Evolutionary conservation across 805 yeast species (phyloP).

Genomic region (Ogataea minuta): DNA sequence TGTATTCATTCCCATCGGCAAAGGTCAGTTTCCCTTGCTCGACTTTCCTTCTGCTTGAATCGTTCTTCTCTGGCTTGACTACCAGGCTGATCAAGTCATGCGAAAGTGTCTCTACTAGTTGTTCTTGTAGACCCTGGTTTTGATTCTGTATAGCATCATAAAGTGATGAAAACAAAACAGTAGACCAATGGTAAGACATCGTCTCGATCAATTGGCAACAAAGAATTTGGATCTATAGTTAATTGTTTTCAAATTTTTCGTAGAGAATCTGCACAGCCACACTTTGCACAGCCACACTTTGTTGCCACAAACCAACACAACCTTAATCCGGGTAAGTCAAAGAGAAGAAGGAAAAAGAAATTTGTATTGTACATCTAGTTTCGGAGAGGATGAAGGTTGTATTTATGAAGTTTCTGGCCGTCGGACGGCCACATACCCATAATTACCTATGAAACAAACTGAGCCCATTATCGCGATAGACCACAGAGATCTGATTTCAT

Average conservation of each 20-base stretch:
- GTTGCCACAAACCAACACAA: too few relatives aligned
- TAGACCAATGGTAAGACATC: conserved; percentile 37
- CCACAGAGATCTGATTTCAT: too few relatives aligned
- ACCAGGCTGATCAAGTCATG: conserved; percentile 46
- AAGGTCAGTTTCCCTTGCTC: conserved; percentile 49
- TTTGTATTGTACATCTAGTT: too few relatives aligned
- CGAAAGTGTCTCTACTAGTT: conserved; percentile 31
- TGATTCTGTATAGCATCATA: conserved; percentile 44
- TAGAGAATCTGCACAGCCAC: conserved; percentile 12
- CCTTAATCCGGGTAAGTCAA: conserved; percentile 10
- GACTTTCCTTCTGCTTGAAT: conserved; percentile 44
- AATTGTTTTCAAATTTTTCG: conserved; percentile 5
- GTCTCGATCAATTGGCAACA: neutral
- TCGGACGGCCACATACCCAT: too few relatives aligned
- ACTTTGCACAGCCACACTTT: conserved; percentile 2
- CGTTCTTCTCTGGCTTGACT: conserved; percentile 43
- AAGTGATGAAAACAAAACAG: conserved; percentile 41
- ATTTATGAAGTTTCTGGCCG: too few relatives aligned
- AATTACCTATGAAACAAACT: too few relatives aligned
- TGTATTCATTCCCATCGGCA: conserved; percentile 55
- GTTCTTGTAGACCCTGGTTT: conserved; percentile 18
- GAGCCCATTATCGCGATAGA: too few relatives aligned
- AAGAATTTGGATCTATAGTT: neutral
- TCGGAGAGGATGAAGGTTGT: too few relatives aligned
- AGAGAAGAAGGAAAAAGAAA: too few relatives aligned